Evolutionary conservation across 345 rosid genomes (phyloP).

Genomic region (Eucalyptus virginea): DNA sequence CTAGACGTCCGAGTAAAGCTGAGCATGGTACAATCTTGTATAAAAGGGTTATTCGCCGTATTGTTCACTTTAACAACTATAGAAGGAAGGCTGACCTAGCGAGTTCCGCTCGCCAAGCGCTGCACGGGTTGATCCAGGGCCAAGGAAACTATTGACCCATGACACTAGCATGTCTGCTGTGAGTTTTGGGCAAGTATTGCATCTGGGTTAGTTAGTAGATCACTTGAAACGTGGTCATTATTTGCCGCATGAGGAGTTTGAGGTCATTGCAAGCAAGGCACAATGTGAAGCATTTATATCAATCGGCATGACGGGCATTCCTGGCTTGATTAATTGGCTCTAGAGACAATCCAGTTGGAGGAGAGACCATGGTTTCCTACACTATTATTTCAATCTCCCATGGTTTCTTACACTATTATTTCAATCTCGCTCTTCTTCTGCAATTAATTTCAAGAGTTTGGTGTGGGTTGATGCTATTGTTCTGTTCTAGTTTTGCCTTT

Average conservation of each 20-base stretch:
- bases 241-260: background rate
- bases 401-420: background rate
- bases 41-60: no score
- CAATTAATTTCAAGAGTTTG: background rate
- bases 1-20: rapidly evolving
- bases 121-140: rapidly evolving
- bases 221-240: rapidly evolving
- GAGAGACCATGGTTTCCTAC: background rate
- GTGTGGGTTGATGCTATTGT: background rate
- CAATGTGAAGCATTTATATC: background rate
- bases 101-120: rapidly evolving
- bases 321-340: background rate
- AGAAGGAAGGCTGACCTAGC: rapidly evolving
- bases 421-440: background rate
- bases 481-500: background rate
- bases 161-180: background rate
- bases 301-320: rapidly evolving
- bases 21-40: rapidly evolving
- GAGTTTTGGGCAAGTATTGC: background rate
- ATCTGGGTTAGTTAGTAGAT: rapidly evolving
- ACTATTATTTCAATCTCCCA: background rate
- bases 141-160: no score
- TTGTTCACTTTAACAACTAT: no score
- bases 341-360: background rate
- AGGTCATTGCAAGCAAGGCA: background rate